These are phyloP conservation scores for Prunus yedoensis DNA, from an alignment of 331 rosid species.

Conservation along the genomic window DNA sequence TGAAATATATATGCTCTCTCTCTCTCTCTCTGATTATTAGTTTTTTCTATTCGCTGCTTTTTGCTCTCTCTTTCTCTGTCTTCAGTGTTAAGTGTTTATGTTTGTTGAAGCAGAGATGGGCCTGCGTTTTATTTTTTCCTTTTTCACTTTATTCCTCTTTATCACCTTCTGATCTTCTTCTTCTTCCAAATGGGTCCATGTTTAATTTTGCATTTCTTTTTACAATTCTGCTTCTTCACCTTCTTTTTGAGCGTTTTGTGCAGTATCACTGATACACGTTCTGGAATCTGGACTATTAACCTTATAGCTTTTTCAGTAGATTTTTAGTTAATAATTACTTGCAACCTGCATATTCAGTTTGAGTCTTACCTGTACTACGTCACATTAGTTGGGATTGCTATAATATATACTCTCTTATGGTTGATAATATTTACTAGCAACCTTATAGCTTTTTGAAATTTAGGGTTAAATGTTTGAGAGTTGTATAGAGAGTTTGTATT, in stretches of 20 bases:
- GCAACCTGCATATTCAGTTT: conserved; percentile 3
- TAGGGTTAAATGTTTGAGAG: no score
- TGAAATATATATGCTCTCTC: conserved; percentile 8
- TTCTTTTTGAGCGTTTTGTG: conserved; percentile 3
- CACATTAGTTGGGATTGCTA: not conserved
- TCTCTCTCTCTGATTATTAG: not conserved
- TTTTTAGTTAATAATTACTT: not conserved
- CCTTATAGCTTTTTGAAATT: no score
- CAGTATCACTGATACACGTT: no score
- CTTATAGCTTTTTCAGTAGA: not conserved
- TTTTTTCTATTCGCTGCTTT: conserved; percentile 1
- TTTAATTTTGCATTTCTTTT: not conserved
- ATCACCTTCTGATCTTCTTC: conserved; percentile 31
- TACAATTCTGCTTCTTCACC: not conserved
- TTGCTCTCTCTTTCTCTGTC: not conserved
- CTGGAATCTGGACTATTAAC: no score
- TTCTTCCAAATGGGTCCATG: conserved; percentile 33
- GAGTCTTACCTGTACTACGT: not conserved
- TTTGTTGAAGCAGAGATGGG: conserved; percentile 11
- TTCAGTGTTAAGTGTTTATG: not conserved
- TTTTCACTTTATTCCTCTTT: conserved; percentile 18
- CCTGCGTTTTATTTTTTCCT: not conserved
- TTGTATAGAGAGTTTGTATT: no score
- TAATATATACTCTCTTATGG: no score
- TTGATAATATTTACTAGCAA: no score